A percentile compares a stretch with the other conserved stretches of the same genome.
phyloP scores from a whole-genome alignment of 1,139 yeast species.

The Petasospora fabianii region DNA sequence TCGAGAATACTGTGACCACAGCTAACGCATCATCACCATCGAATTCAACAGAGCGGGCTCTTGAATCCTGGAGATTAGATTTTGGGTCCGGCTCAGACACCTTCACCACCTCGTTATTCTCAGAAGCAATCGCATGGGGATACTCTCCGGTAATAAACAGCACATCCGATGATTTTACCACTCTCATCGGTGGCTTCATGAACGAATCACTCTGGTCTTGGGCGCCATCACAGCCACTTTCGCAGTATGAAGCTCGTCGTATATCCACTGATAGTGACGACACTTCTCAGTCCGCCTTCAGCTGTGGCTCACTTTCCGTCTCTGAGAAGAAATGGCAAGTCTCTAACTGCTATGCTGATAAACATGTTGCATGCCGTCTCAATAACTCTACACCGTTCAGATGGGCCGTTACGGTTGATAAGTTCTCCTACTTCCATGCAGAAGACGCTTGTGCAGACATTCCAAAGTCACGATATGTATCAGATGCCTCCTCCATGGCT shows the following conservation, averaged over 20 bases:
- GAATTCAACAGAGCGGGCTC: conserved; percentile 16
- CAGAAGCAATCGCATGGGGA: conserved; percentile 46
- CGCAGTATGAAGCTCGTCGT: conserved; percentile 19
- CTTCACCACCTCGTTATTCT: neutral
- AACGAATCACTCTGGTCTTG: conserved; percentile 64
- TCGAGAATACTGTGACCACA: conserved; percentile 63
- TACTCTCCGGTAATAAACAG: conserved; percentile 55
- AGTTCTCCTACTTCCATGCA: conserved; percentile 44
- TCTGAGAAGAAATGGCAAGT: conserved; percentile 50
- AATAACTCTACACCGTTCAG: conserved; percentile 32
- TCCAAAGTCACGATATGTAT: conserved; percentile 3
- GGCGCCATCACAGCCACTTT: conserved; percentile 53
- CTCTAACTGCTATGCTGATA: conserved; percentile 56
- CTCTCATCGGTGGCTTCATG: conserved; percentile 30
- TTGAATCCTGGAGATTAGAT: conserved; percentile 37
- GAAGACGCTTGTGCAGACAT: conserved; percentile 41
- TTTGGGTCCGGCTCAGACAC: conserved; percentile 29
- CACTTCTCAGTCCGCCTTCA: conserved; percentile 39
- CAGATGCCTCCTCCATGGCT: conserved; percentile 1
- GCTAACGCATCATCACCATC: conserved; percentile 32
- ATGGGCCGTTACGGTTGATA: conserved; percentile 44
- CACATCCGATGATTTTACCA: conserved; percentile 27
- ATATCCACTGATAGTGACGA: conserved; percentile 17
- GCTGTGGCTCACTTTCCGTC: conserved; percentile 54
- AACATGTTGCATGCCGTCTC: conserved; percentile 56